Conservation (phyloP, 1,139 yeast species). For the Kodamaea plutei region DNA sequence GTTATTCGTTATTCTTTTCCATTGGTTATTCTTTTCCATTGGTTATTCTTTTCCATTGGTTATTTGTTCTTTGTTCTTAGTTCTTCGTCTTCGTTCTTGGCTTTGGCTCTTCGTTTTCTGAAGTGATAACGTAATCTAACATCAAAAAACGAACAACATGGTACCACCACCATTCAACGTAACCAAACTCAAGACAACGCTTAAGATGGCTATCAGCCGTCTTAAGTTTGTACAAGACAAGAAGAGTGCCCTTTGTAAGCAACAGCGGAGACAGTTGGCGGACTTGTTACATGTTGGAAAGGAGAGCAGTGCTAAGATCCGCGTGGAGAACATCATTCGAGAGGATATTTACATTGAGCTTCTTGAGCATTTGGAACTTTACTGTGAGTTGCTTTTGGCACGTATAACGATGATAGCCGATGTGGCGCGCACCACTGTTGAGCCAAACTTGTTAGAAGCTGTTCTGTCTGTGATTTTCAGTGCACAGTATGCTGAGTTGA, state of each 20-base stretch:
- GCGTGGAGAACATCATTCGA: constrained; percentile 81
- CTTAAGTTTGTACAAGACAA: constrained; percentile 78
- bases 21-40: neutral
- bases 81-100: too few species aligned
- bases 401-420: constrained; percentile 58
- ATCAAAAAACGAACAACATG: constrained; percentile 1
- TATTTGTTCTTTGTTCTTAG: too few species aligned
- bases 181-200: constrained; percentile 57
- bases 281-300: constrained; percentile 67
- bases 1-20: neutral
- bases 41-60: too few species aligned
- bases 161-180: constrained; percentile 33
- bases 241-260: constrained; percentile 77
- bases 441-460: constrained; percentile 69
- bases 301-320: constrained; percentile 77
- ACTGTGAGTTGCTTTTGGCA: constrained; percentile 80
- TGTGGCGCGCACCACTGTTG: constrained; percentile 39
- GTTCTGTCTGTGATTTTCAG: constrained; percentile 67
- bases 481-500: constrained; percentile 70
- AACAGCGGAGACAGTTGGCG: constrained; percentile 72
- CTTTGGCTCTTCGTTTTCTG: too few species aligned
- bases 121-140: too few species aligned
- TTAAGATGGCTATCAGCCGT: constrained; percentile 79
- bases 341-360: constrained; percentile 83
- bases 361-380: constrained; percentile 73